Evolutionary conservation across 2,329 filamentous ascomycete genomes (phyloP).

Genomic region (Neonectria hederae): DNA sequence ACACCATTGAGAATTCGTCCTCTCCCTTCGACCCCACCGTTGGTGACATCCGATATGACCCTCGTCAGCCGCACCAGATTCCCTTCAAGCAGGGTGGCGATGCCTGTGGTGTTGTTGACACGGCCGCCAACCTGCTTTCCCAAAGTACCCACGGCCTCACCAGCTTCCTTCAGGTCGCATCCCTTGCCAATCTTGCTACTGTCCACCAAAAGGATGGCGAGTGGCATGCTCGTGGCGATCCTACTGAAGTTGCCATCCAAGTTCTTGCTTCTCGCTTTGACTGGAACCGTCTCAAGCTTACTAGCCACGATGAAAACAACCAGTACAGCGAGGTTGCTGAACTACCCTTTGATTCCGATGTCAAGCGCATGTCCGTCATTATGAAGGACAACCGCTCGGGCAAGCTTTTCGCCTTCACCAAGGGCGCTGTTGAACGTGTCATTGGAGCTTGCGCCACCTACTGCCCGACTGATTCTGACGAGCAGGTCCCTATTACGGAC

Average conservation of each 20-base stretch:
- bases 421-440: slow-evolving; percentile 76
- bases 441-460: slow-evolving; percentile 69
- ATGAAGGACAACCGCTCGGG: slow-evolving; percentile 57
- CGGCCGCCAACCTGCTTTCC: slow-evolving; percentile 45
- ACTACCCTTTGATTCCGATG: slow-evolving; percentile 77
- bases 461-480: slow-evolving; percentile 53
- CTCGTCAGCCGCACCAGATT: slow-evolving; percentile 49
- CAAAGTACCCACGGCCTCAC: slow-evolving; percentile 58
- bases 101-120: slow-evolving; percentile 40
- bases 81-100: slow-evolving; percentile 32
- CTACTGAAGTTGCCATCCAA: slow-evolving; percentile 76
- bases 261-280: slow-evolving; percentile 77
- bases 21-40: slow-evolving; percentile 67
- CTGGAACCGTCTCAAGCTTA: slow-evolving; percentile 64
- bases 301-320: slow-evolving; percentile 57
- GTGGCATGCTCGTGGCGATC: slow-evolving; percentile 73
- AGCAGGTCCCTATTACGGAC: slow-evolving; percentile 58
- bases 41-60: slow-evolving; percentile 55
- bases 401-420: slow-evolving; percentile 65
- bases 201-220: slow-evolving; percentile 63
- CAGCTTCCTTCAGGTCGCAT: slow-evolving; percentile 69
- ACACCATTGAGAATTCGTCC: slow-evolving; percentile 58
- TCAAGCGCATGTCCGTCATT: slow-evolving; percentile 82
- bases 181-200: slow-evolving; percentile 72
- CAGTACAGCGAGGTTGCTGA: slow-evolving; percentile 70